Evolutionary conservation across 345 rosid genomes (phyloP).

Genomic region (Brassica rapa): DNA sequence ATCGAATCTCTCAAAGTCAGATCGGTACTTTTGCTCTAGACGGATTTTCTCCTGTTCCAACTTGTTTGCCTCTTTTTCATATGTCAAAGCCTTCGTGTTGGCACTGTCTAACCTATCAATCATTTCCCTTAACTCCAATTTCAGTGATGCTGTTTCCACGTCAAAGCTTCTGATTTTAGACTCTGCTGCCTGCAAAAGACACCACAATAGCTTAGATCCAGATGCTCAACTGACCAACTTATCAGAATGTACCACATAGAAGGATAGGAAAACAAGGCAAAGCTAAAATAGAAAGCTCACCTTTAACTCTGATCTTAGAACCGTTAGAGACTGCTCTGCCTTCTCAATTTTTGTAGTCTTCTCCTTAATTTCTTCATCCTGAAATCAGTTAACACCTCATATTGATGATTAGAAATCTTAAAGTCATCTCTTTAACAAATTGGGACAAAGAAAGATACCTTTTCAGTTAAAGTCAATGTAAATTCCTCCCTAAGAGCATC

Average conservation of each 20-base stretch:
- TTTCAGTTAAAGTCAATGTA: conserved; percentile 55
- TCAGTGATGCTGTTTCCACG: conserved; percentile 62
- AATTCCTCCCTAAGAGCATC: conserved; percentile 83
- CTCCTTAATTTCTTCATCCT: conserved; percentile 84
- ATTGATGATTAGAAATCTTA: conserved; percentile 1
- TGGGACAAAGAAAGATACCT: conserved; percentile 51
- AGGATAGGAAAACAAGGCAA: background rate
- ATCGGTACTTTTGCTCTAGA: conserved; percentile 73
- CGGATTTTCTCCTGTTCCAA: conserved; percentile 86
- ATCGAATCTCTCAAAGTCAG: conserved; percentile 83
- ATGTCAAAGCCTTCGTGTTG: conserved; percentile 68
- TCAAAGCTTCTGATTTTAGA: conserved; percentile 79
- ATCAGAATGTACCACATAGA: background rate
- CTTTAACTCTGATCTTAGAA: conserved; percentile 81
- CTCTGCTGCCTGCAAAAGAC: conserved; percentile 78
- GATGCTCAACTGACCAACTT: background rate
- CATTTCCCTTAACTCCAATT: conserved; percentile 58
- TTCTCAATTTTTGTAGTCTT: conserved; percentile 67
- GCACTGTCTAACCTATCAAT: conserved; percentile 67
- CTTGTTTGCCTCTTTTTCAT: conserved; percentile 74
- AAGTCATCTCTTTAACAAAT: background rate
- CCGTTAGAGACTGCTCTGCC: conserved; percentile 79
- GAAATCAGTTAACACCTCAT: conserved; percentile 38
- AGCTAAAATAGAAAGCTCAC: conserved; percentile 46
- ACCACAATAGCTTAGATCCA: conserved; percentile 21